These are phyloP conservation scores for Cyclotella atomus DNA, from an alignment of 108 stramenopile genomes.

Conservation along the genomic window DNA sequence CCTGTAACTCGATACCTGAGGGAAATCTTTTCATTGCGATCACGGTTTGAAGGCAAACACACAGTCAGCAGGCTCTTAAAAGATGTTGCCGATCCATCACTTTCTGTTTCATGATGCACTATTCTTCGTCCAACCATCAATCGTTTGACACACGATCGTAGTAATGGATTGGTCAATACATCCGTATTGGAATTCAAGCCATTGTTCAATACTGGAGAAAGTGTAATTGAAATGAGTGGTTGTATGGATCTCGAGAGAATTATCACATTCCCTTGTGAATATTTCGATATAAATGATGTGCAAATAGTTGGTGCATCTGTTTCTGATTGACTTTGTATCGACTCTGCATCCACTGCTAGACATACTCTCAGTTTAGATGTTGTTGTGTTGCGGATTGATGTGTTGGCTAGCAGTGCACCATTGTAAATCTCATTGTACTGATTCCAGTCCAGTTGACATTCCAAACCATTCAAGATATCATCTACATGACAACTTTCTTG, in stretches of 20 bases:
- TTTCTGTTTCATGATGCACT: slow-evolving; percentile 1
- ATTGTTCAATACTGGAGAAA: slow-evolving; percentile 14
- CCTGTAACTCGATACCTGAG: slow-evolving; percentile 7
- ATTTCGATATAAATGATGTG: neutral
- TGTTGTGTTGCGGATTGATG: neutral
- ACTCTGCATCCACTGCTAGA: neutral
- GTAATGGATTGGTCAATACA: slow-evolving; percentile 18
- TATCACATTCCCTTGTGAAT: neutral
- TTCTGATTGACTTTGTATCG: neutral
- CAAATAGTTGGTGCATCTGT: neutral
- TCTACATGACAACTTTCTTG: neutral
- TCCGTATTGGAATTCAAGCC: neutral
- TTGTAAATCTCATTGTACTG: neutral
- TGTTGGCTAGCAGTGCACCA: neutral
- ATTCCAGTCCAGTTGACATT: neutral
- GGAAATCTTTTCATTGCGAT: neutral
- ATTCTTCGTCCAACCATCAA: slow-evolving; percentile 31
- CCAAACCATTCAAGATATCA: neutral
- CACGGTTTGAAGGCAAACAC: slow-evolving; percentile 13
- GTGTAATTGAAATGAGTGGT: slow-evolving; percentile 32
- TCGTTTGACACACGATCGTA: slow-evolving; percentile 44
- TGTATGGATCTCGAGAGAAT: neutral
- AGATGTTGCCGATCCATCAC: neutral
- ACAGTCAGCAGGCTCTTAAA: slow-evolving; percentile 4
- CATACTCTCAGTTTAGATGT: neutral